Conservation (phyloP, 345 rosid genomes). For the Aquilaria sinensis region DNA sequence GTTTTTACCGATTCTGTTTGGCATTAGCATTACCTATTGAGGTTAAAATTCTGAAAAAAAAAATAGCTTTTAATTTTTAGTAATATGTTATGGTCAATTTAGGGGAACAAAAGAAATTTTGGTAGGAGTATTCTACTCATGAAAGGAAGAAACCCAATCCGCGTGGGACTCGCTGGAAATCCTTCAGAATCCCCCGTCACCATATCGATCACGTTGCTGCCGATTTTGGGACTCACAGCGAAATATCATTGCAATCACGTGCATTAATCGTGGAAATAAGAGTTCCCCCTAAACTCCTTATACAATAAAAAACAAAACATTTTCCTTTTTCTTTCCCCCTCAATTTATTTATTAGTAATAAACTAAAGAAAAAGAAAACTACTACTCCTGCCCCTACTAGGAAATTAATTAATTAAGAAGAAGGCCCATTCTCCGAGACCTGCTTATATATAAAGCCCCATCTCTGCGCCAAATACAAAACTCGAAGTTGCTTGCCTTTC, state of each 20-base stretch:
- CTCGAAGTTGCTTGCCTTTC: slow-evolving; percentile 11
- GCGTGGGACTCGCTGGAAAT: slow-evolving; percentile 1
- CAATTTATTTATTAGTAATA: background rate
- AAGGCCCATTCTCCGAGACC: too few relatives aligned
- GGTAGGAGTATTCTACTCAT: too few relatives aligned
- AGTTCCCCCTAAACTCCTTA: too few relatives aligned
- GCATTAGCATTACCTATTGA: too few relatives aligned
- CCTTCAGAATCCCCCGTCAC: background rate
- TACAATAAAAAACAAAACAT: background rate
- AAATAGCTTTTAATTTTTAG: too few relatives aligned
- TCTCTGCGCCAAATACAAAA: slow-evolving; percentile 11
- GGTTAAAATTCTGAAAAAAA: too few relatives aligned
- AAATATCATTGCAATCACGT: slow-evolving; percentile 43
- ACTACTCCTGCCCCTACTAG: too few relatives aligned
- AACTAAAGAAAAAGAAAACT: slow-evolving; percentile 1
- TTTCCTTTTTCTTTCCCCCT: background rate
- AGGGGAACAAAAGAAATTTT: too few relatives aligned
- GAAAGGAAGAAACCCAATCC: background rate
- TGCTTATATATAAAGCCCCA: slow-evolving; percentile 8
- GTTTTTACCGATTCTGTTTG: too few relatives aligned
- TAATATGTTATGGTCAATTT: too few relatives aligned
- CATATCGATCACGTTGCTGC: slow-evolving; percentile 14
- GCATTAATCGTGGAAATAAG: slow-evolving; percentile 25
- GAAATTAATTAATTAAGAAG: background rate
- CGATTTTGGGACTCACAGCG: slow-evolving; percentile 5